These are phyloP conservation scores for Sergeia podlipaevii DNA, from an alignment of 208 protist species.

Conservation along the genomic window DNA sequence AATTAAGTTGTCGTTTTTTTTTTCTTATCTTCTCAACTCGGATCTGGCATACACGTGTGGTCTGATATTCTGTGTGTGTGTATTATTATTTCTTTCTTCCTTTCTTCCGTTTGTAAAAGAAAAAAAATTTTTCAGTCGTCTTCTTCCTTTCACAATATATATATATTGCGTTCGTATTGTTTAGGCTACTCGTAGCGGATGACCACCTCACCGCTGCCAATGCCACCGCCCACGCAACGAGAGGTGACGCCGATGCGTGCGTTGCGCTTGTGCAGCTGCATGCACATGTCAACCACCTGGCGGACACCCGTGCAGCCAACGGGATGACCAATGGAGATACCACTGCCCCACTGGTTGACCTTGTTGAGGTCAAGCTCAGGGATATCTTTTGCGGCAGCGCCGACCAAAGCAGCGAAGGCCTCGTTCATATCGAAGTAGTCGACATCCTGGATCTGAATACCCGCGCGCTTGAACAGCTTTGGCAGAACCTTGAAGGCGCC, in stretches of 20 bases:
- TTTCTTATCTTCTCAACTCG: not conserved
- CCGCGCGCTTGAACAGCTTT: conserved; percentile 58
- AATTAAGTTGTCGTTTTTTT: conserved; percentile 8
- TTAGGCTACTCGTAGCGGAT: conserved; percentile 29
- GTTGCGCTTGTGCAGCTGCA: conserved; percentile 55
- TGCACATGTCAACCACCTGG: conserved; percentile 81
- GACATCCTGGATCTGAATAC: conserved; percentile 61
- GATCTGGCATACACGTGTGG: too few species aligned
- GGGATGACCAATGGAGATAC: conserved; percentile 94
- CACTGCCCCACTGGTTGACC: conserved; percentile 95
- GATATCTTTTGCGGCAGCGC: conserved; percentile 83
- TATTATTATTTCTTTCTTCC: not conserved
- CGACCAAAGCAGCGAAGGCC: conserved; percentile 95
- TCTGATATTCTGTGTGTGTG: not conserved
- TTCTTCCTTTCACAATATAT: not conserved
- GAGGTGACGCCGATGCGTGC: conserved; percentile 76
- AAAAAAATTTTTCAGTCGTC: not conserved
- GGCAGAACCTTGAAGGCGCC: conserved; percentile 87
- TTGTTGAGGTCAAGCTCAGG: conserved; percentile 69
- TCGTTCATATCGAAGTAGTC: conserved; percentile 97
- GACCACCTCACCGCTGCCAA: conserved; percentile 89
- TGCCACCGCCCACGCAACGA: conserved; percentile 96
- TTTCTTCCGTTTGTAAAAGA: not conserved
- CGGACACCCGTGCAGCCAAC: conserved; percentile 91
- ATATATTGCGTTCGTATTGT: not conserved